Evolutionary conservation across 345 rosid genomes (phyloP).

Genomic region (Camelina neglecta): DNA sequence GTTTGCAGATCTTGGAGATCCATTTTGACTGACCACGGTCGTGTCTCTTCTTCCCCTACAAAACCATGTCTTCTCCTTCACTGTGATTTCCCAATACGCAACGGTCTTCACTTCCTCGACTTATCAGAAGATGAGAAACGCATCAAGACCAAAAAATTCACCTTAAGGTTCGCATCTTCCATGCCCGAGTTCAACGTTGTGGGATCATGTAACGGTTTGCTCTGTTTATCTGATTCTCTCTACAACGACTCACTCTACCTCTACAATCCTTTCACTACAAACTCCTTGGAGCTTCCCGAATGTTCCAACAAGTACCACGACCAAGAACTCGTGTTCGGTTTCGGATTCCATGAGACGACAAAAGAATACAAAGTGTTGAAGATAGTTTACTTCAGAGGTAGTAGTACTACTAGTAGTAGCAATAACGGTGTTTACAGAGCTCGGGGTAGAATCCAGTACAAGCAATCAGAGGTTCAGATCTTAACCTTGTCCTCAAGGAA

Average conservation of each 20-base stretch:
- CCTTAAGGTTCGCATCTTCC: constrained; percentile 44
- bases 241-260: constrained; percentile 50
- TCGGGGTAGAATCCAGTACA: constrained; percentile 46
- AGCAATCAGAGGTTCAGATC: constrained; percentile 63
- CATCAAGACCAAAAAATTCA: constrained; percentile 50
- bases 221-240: constrained; percentile 58
- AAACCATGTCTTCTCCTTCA: constrained; percentile 67
- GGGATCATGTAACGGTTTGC: constrained; percentile 69
- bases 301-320: constrained; percentile 45
- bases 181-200: constrained; percentile 59
- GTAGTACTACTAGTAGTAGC: constrained; percentile 11
- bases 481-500: constrained; percentile 49
- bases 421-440: constrained; percentile 32
- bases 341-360: constrained; percentile 55
- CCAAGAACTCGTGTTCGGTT: constrained; percentile 64
- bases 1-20: constrained; percentile 60
- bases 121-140: constrained; percentile 45
- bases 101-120: constrained; percentile 58
- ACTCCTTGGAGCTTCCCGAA: constrained; percentile 51
- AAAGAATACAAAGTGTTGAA: constrained; percentile 66
- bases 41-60: constrained; percentile 38
- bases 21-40: constrained; percentile 46
- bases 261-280: constrained; percentile 66
- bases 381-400: constrained; percentile 57
- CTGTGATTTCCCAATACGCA: constrained; percentile 59